phyloP scores from a whole-genome alignment of 306 rosid species.

The Sechiopsis laciniata region DNA sequence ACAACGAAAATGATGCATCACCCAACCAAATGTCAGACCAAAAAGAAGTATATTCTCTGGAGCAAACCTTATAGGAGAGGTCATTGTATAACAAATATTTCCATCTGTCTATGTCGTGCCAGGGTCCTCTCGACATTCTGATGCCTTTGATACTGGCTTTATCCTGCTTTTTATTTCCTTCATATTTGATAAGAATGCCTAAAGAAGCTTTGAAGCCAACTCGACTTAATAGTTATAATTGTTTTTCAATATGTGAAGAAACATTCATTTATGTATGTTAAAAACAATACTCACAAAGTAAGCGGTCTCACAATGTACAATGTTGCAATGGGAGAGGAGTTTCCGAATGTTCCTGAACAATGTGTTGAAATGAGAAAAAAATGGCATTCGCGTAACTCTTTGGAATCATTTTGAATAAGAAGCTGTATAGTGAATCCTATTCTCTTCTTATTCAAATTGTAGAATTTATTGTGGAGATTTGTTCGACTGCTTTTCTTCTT shows the following conservation, averaged over 20 bases:
- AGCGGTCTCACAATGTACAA: neutral
- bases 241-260: neutral
- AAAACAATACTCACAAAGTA: neutral
- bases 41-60: too few relatives aligned
- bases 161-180: too few relatives aligned
- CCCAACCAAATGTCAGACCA: too few relatives aligned
- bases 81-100: too few relatives aligned
- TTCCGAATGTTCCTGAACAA: neutral
- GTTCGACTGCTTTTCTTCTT: neutral
- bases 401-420: neutral
- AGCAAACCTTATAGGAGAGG: too few relatives aligned
- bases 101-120: too few relatives aligned
- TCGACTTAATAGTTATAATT: neutral
- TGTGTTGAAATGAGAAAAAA: slow-evolving; percentile 5
- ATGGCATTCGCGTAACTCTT: neutral
- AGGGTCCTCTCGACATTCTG: too few relatives aligned
- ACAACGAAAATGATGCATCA: too few relatives aligned
- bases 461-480: neutral
- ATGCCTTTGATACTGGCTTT: too few relatives aligned
- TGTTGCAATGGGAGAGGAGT: neutral
- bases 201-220: neutral
- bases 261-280: neutral
- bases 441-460: neutral
- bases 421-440: neutral
- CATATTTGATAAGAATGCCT: too few relatives aligned